Percentiles rank a stretch among this genome's conserved stretches.
phyloP scores from a whole-genome alignment of 768 basidiomycete species.

The Kwoniella mangroviensis region DNA sequence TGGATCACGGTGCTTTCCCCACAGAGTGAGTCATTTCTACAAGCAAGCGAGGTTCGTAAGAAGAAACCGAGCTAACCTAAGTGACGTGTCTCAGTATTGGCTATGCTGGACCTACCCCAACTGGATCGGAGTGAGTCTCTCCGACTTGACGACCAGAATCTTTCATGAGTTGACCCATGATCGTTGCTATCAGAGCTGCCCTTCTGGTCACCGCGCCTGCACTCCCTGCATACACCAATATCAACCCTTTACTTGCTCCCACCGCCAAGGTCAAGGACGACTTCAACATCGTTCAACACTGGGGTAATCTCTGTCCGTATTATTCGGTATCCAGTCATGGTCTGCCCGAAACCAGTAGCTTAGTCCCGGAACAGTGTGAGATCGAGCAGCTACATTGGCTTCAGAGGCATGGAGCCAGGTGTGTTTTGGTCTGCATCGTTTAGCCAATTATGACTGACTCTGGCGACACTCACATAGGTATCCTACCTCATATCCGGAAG shows the following conservation, averaged over 20 bases:
- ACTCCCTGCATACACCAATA: constrained; percentile 42
- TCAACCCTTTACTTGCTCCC: constrained; percentile 49
- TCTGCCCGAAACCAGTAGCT: constrained; percentile 41
- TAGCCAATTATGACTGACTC: background rate
- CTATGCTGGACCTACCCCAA: constrained; percentile 55
- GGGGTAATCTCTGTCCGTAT: constrained; percentile 56
- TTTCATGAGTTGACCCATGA: background rate
- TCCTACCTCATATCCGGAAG: constrained; percentile 46
- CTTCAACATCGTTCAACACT: constrained; percentile 55
- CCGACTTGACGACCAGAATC: background rate
- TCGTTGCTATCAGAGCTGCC: constrained; percentile 34
- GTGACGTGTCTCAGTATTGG: constrained; percentile 41
- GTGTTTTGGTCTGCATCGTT: background rate
- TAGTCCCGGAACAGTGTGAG: constrained; percentile 49
- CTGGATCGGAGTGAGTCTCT: constrained; percentile 52
- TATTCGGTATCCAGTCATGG: constrained; percentile 54
- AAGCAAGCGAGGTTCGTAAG: background rate
- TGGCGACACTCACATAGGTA: constrained; percentile 32
- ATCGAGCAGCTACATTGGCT: constrained; percentile 54
- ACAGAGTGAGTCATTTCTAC: constrained; percentile 45
- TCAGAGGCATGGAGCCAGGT: constrained; percentile 56
- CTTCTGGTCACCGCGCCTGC: constrained; percentile 50
- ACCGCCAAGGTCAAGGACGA: constrained; percentile 20
- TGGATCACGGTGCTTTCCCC: constrained; percentile 47
- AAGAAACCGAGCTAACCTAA: background rate